Base-by-base conservation (phyloP, 2,329 filamentous ascomycete species). In the Trichophyton verrucosum region DNA sequence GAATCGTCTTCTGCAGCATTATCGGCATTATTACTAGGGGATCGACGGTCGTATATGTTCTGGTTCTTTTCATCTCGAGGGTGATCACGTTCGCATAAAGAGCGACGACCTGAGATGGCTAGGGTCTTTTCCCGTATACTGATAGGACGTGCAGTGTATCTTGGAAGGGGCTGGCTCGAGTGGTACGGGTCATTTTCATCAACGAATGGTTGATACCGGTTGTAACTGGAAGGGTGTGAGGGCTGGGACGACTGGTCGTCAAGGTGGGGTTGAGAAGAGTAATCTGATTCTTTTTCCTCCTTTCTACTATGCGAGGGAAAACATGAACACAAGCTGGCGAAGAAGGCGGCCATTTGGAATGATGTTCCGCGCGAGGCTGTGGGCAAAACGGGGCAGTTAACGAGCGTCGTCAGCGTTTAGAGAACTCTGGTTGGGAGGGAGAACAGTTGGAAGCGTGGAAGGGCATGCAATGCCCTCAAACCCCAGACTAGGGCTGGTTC, bases 121-220 rank as follows among this genome's bases (percentile, higher is more conserved):
- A 76, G 67, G 0, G 72, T 75, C 63, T 76, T 76, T 61, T 76
- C 74, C 51, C 72, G 67, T 24, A 72, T 65, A 64, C 69, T 74
- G 63, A 70, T 65, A 6, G 74, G 73, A 1, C 70, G 73, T 2
- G 73, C 70, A 1, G 74, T 76, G 64, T 76, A 76, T 61, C 71
- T 69, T 46, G 74, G 74, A 55, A 75, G 70, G 9, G 74, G 74
- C 44, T 68, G 66, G 57, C 70, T 66, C 38, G 68, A 68, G 49
- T 65, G 62, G 68, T 73, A 75, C 59, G 69, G 70, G 58, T 67
- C 64, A 57, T 70, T 62, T 13, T 67, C 63, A 13, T 64, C 64
- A 7, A 66, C 30, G 17, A 59, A 59, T 47, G 57, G 57, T 49
- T 59, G 40, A 36, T 36, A 59, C 36, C 27, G 57, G 20, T 36